These are phyloP conservation scores for Aspergillus bridgeri DNA, from an alignment of 495 filamentous ascomycete species.

Conservation along the genomic window DNA sequence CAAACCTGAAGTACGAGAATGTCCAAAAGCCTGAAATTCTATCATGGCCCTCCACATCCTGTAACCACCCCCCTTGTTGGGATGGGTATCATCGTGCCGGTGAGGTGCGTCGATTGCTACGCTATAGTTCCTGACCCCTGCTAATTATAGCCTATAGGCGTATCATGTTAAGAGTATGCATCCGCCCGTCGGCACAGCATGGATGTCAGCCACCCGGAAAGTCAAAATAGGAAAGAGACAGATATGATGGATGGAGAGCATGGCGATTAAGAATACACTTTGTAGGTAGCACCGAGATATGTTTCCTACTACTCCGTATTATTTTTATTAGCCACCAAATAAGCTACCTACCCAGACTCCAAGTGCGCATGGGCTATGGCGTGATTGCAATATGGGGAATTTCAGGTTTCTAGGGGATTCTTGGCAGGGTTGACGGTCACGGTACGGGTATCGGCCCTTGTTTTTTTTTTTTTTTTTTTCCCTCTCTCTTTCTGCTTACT, in stretches of 20 bases:
- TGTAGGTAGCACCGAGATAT: no score
- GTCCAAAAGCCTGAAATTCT: background rate
- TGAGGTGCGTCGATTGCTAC: background rate
- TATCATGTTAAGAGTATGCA: background rate
- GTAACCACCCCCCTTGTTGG: background rate
- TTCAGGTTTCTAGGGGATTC: background rate
- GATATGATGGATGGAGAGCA: background rate
- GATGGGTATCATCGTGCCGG: background rate
- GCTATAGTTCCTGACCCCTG: background rate
- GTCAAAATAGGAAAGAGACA: background rate
- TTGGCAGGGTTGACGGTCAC: background rate
- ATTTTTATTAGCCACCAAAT: background rate
- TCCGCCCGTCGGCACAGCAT: background rate
- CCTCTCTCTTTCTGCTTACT: background rate
- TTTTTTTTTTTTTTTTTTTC: background rate
- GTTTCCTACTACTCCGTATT: no score
- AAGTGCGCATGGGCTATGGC: background rate
- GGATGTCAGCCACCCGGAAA: background rate
- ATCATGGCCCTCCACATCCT: background rate
- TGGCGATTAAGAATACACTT: background rate
- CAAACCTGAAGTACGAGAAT: background rate
- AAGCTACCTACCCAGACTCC: background rate
- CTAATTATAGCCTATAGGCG: no score
- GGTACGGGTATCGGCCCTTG: background rate
- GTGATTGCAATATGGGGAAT: background rate